A percentile compares a stretch with the other conserved stretches of the same genome.
These are phyloP conservation scores for Diaporthe sp. DNA, from an alignment of 2,329 filamentous ascomycete genomes.

Conservation along the genomic window DNA sequence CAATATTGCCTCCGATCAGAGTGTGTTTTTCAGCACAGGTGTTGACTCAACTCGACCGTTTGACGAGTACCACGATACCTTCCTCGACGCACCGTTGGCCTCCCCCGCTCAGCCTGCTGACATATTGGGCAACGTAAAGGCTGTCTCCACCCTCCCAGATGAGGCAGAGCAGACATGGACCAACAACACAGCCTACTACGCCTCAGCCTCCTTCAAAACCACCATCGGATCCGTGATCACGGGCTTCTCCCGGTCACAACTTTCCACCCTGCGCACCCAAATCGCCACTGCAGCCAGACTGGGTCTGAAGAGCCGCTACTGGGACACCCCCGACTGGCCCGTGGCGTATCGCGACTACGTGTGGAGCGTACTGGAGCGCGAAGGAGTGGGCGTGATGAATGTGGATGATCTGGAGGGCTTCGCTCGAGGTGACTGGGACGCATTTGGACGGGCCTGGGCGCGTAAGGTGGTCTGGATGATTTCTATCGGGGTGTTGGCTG, in stretches of 20 bases:
- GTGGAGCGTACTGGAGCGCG: slow-evolving; percentile 66
- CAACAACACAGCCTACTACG: slow-evolving; percentile 72
- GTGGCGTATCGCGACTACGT: slow-evolving; percentile 64
- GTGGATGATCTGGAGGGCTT: slow-evolving; percentile 69
- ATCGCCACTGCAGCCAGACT: background rate
- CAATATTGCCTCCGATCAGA: slow-evolving; percentile 46
- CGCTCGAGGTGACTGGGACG: slow-evolving; percentile 53
- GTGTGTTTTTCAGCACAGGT: background rate
- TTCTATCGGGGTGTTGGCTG: background rate
- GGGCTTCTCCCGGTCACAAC: background rate
- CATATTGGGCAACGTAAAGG: slow-evolving; percentile 21
- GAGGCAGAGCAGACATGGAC: background rate
- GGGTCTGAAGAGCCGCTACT: slow-evolving; percentile 60
- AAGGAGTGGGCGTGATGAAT: slow-evolving; percentile 71
- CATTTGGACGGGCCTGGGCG: background rate
- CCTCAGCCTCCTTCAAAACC: slow-evolving; percentile 67
- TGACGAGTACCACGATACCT: slow-evolving; percentile 59
- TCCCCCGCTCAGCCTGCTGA: slow-evolving; percentile 44
- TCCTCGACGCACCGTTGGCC: slow-evolving; percentile 74
- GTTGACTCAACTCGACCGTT: background rate
- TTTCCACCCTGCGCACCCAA: slow-evolving; percentile 13
- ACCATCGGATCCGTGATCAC: slow-evolving; percentile 30
- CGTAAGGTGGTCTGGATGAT: background rate
- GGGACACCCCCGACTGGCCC: slow-evolving; percentile 72
- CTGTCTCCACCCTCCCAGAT: background rate